Evolutionary conservation across 2,329 filamentous ascomycete genomes (phyloP).

Genomic region (Penicillium sp.): DNA sequence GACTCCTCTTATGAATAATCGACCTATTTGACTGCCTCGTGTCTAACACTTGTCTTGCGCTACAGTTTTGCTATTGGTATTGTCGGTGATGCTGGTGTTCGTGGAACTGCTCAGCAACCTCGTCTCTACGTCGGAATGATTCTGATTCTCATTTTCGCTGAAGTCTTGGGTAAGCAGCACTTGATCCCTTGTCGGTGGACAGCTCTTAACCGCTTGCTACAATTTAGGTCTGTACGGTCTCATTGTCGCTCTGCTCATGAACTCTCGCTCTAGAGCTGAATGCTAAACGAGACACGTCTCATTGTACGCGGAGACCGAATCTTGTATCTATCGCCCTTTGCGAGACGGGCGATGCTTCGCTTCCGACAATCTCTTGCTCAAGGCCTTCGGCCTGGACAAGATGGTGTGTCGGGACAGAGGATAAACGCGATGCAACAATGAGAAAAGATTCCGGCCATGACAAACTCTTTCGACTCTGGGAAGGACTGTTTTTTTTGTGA

Average conservation of each 20-base stretch:
- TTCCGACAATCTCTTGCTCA: conserved; percentile 13
- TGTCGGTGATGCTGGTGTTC: conserved; percentile 64
- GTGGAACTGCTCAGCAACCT: conserved; percentile 57
- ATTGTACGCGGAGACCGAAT: conserved; percentile 16
- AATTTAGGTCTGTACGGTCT: conserved; percentile 89
- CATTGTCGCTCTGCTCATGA: conserved; percentile 99
- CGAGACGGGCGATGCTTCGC: conserved; percentile 7
- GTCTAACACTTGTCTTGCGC: conserved; percentile 18
- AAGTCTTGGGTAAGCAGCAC: conserved; percentile 80
- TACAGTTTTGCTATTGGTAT: conserved; percentile 79
- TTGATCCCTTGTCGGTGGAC: conserved; percentile 23
- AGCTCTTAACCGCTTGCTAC: conserved; percentile 31
- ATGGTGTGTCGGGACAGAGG: conserved; percentile 14
- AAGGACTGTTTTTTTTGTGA: conserved; percentile 19
- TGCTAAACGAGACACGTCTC: conserved; percentile 55
- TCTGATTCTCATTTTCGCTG: conserved; percentile 98
- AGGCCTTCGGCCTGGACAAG: conserved; percentile 9
- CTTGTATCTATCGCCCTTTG: conserved; percentile 16
- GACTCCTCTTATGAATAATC: neutral
- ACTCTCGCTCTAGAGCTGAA: conserved; percentile 77
- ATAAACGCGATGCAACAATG: conserved; percentile 18
- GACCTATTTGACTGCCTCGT: neutral
- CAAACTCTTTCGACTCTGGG: conserved; percentile 23
- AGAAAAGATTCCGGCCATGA: conserved; percentile 25
- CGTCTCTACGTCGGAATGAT: conserved; percentile 94